Percentiles rank a stretch among this genome's conserved stretches.
Conservation (phyloP, 441 rosid genomes). For the Corymbia citriodora region DNA sequence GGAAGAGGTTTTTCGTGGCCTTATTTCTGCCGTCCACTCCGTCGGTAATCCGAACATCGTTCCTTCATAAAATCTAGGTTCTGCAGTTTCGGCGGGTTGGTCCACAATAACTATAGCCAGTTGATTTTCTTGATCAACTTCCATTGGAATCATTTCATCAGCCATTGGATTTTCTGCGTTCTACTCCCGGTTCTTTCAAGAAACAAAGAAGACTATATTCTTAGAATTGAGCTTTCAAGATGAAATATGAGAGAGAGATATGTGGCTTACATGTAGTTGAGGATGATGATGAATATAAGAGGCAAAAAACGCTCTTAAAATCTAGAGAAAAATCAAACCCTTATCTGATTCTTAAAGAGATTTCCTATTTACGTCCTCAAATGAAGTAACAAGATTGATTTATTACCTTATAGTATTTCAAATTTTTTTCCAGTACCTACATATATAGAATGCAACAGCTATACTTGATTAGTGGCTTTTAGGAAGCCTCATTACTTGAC, state of each 20-base stretch:
- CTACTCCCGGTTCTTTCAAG: not conserved
- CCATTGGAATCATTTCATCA: not conserved
- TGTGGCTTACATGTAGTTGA: not conserved
- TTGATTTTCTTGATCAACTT: not conserved
- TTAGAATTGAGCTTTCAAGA: not conserved
- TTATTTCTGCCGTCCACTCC: not conserved
- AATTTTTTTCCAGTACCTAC: not conserved
- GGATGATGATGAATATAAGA: not conserved
- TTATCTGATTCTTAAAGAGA: not conserved
- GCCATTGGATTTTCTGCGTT: not conserved
- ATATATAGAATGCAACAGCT: not conserved
- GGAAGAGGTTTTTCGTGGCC: not conserved
- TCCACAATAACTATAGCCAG: not conserved
- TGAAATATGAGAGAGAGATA: not conserved
- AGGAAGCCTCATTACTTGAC: not conserved
- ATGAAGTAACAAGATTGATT: not conserved
- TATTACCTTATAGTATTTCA: not conserved
- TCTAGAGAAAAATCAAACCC: not conserved
- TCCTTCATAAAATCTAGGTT: not conserved
- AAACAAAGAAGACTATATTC: not conserved
- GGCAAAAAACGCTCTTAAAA: not conserved
- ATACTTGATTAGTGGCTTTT: not conserved
- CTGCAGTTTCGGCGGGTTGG: not conserved
- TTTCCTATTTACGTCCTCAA: not conserved
- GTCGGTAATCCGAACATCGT: not conserved